Percentiles rank a stretch among this genome's conserved stretches.
phyloP scores from a whole-genome alignment of 306 rosid genomes.

The Astragalus membranaceus region DNA sequence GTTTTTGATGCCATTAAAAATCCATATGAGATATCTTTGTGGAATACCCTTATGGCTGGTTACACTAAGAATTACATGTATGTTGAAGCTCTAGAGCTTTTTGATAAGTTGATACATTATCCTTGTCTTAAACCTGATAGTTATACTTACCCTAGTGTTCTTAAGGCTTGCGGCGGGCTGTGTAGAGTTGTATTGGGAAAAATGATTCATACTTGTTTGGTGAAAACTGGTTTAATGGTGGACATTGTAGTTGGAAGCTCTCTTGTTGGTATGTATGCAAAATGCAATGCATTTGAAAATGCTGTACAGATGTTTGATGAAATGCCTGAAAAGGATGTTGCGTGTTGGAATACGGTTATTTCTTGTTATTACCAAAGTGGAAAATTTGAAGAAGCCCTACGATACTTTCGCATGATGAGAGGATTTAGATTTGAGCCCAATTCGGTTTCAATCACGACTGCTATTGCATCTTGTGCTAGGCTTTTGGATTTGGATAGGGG shows the following conservation, averaged over 20 bases:
- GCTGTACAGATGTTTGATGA: slow-evolving; percentile 57
- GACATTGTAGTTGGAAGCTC: slow-evolving; percentile 67
- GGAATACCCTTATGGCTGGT: slow-evolving; percentile 67
- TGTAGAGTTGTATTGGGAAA: slow-evolving; percentile 39
- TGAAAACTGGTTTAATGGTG: slow-evolving; percentile 45
- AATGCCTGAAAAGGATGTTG: slow-evolving; percentile 70
- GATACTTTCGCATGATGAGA: slow-evolving; percentile 50
- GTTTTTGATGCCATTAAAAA: slow-evolving; percentile 39
- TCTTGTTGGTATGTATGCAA: slow-evolving; percentile 58
- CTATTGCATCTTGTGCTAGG: slow-evolving; percentile 59
- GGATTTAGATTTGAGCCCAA: slow-evolving; percentile 55
- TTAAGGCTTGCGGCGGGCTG: slow-evolving; percentile 65
- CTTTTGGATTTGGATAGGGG: slow-evolving; percentile 68
- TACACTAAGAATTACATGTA: slow-evolving; percentile 62
- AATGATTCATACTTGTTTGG: slow-evolving; percentile 44
- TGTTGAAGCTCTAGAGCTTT: slow-evolving; percentile 55
- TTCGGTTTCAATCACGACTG: slow-evolving; percentile 47
- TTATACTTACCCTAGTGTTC: slow-evolving; percentile 66
- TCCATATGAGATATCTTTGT: slow-evolving; percentile 50
- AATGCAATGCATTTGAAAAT: slow-evolving; percentile 42
- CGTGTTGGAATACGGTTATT: slow-evolving; percentile 74
- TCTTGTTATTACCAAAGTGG: slow-evolving; percentile 70
- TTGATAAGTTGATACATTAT: slow-evolving; percentile 28
- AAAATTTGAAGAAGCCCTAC: slow-evolving; percentile 40
- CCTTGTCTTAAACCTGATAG: slow-evolving; percentile 45